Conservation (phyloP, 768 basidiomycete species). For the Kwoniella heveanensis region DNA sequence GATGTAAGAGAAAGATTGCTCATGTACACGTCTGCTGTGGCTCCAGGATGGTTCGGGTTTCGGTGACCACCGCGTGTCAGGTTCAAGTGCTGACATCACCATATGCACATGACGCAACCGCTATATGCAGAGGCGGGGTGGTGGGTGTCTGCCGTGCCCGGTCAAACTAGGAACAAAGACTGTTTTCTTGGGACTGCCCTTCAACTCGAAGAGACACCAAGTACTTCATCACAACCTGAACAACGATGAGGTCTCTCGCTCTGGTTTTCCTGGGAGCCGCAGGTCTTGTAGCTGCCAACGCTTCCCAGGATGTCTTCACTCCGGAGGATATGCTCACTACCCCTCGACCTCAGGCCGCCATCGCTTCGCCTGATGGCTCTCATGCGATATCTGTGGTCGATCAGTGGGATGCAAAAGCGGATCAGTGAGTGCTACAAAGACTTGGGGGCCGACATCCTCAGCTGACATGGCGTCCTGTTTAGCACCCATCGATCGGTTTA, state of each 20-base stretch:
- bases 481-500: constrained; percentile 41
- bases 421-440: constrained; percentile 22
- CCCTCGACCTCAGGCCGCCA: constrained; percentile 40
- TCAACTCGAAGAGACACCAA: not conserved
- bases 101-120: constrained; percentile 6
- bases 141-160: no score
- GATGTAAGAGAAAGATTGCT: no score
- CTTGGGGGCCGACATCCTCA: not conserved
- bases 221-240: not conserved
- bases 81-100: constrained; percentile 8
- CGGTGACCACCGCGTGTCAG: constrained; percentile 6
- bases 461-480: constrained; percentile 3
- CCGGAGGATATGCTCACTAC: constrained; percentile 49
- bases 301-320: constrained; percentile 27
- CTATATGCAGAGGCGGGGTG: no score
- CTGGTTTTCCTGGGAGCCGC: not conserved
- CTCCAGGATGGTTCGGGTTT: no score
- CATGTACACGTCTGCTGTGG: no score
- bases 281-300: not conserved
- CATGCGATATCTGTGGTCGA: constrained; percentile 37
- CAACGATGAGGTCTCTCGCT: constrained; percentile 1
- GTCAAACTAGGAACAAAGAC: no score
- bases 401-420: constrained; percentile 35
- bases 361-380: constrained; percentile 27
- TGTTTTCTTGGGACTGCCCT: not conserved